A percentile compares a stretch with the other conserved stretches of the same genome.
phyloP scores from a whole-genome alignment of 75 land plant species.

The Selaginella tamariscina region DNA sequence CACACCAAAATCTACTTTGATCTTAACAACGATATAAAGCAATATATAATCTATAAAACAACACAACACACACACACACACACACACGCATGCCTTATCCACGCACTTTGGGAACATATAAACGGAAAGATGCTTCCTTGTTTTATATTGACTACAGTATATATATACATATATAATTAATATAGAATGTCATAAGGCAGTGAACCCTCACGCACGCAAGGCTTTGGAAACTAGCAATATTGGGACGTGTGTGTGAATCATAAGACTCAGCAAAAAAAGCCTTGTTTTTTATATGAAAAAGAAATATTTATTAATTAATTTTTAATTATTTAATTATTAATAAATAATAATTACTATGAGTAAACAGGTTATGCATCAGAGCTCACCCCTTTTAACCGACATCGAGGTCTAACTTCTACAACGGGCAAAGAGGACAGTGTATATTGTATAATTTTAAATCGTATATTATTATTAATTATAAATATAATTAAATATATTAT shows the following conservation, averaged over 20 bases:
- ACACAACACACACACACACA: too few relatives aligned
- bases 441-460: too few relatives aligned
- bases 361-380: not conserved
- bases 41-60: not conserved
- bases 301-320: not conserved
- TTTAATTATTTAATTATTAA: not conserved
- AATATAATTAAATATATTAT: too few relatives aligned
- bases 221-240: not conserved
- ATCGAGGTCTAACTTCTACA: not conserved
- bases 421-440: too few relatives aligned
- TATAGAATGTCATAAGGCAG: too few relatives aligned
- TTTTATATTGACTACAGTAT: not conserved
- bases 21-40: not conserved
- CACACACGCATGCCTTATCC: too few relatives aligned
- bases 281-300: not conserved
- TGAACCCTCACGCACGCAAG: not conserved
- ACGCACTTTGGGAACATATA: too few relatives aligned
- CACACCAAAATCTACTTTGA: too few relatives aligned
- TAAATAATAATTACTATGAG: not conserved
- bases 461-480: too few relatives aligned
- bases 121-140: not conserved
- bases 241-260: not conserved
- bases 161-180: too few relatives aligned
- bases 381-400: constrained; percentile 1
- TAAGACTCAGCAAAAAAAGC: too few relatives aligned